Percentiles rank a stretch among this genome's conserved stretches.
Evolutionary conservation across 768 basidiomycete species (phyloP).

Genomic region (Xerocomus potaroensis): DNA sequence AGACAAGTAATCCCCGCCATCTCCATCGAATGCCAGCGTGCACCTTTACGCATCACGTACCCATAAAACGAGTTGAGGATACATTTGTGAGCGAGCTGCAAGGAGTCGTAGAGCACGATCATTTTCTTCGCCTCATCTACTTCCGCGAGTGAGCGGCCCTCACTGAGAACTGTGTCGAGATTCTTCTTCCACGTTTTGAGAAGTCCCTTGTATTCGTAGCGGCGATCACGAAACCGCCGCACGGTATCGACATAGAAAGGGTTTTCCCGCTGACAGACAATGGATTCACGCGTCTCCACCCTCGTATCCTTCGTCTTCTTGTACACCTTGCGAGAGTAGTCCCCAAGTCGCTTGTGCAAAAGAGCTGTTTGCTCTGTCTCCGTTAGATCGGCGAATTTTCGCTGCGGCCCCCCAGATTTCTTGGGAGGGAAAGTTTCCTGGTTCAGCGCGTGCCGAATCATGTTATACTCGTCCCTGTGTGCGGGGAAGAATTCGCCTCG

Average conservation of each 20-base stretch:
- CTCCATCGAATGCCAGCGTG: constrained; percentile 99
- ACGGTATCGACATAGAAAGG: constrained; percentile 99
- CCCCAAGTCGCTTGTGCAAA: constrained; percentile 93
- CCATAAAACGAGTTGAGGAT: constrained; percentile 99
- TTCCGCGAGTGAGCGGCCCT: constrained; percentile 73
- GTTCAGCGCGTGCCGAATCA: constrained; percentile 96
- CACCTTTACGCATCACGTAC: constrained; percentile 99
- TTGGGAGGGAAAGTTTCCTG: constrained; percentile 90
- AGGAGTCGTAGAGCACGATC: constrained; percentile 97
- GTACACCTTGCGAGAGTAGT: constrained; percentile 98
- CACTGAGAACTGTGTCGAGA: constrained; percentile 67
- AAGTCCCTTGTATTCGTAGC: constrained; percentile 98
- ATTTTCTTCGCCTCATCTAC: constrained; percentile 98
- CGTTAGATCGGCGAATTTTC: constrained; percentile 80
- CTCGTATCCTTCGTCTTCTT: constrained; percentile 98
- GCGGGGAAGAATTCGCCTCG: constrained; percentile 98
- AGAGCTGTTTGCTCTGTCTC: constrained; percentile 86
- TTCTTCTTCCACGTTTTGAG: constrained; percentile 99
- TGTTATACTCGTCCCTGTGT: constrained; percentile 95
- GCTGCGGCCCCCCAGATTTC: constrained; percentile 63
- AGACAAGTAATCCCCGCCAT: constrained; percentile 99
- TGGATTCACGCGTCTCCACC: constrained; percentile 88
- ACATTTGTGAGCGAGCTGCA: constrained; percentile 98
- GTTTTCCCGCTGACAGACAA: constrained; percentile 96
- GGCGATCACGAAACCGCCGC: constrained; percentile 91